Base-by-base conservation (phyloP, 768 basidiomycete genomes). In the Serendipita sp. region DNA sequence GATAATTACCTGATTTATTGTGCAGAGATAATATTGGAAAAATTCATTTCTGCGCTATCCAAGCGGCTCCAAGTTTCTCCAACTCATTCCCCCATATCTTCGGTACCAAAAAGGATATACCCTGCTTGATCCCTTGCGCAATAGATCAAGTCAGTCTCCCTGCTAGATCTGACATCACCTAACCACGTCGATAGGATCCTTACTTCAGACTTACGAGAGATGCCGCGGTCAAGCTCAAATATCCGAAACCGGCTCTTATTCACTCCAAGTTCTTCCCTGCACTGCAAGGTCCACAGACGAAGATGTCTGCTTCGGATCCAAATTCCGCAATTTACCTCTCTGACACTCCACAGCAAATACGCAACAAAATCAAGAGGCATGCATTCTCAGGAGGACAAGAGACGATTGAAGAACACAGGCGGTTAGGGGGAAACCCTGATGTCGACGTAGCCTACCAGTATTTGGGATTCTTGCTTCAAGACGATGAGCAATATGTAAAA, bases 61-160 rank as follows among this genome's bases (percentile, higher is more conserved):
- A 99, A 75, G 92, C 96, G 5, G 84, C 94, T 0, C 94, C 96
- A 0, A 89, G 92, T 16, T 99, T 99, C 79, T 93, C 91, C 67
- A 95, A 93, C 74, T 96, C 94, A 11, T 99, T 98, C 79, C 94
- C 96, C 18, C 91, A 99, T 67, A 98, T 99, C 68, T 99, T 93
- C 70, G 94, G 93, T 63, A 79, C 82, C 3, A 77, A 77, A 45
- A 82, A 84, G 65, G 86, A 90, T 73, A 83, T 97, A 58, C 95
- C 95, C 1, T 90, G 86, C 72, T 80, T 99, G 35, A 99, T 99
- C 69, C 95, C 95, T 11, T 98, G 95, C 71, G 96, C 96, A 13
- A 98, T 99, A 73, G 96, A 99, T 74, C 94, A 96, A 64, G 68
- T 66, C 35, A 3, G 64, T n/a, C 34, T 46, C 30, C 5, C 8